A percentile compares a stretch with the other conserved stretches of the same genome.
These are phyloP conservation scores for Kwoniella sp. DNA, from an alignment of 768 basidiomycete genomes.

Conservation along the genomic window DNA sequence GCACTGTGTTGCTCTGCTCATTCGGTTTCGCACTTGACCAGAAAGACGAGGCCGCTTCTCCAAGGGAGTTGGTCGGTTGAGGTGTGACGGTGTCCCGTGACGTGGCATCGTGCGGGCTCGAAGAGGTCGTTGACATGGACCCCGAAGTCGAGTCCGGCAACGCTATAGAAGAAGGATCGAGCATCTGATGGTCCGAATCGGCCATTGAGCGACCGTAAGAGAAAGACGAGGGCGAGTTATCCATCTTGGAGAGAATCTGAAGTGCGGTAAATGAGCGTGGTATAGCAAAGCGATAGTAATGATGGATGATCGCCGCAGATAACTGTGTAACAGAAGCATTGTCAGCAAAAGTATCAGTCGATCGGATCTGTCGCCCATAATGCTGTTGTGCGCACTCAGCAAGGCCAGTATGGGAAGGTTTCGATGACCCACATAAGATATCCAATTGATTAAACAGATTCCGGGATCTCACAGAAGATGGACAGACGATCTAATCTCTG, in stretches of 20 bases:
- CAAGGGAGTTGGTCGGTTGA: constrained; percentile 8
- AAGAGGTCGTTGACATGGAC: background rate
- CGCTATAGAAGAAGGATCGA: constrained; percentile 8
- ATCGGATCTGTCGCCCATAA: no score
- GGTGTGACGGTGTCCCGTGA: constrained; percentile 4
- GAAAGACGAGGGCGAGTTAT: background rate
- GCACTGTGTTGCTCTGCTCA: background rate
- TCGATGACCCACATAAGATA: no score
- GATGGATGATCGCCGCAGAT: background rate
- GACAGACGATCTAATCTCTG: background rate
- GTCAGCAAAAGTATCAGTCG: no score
- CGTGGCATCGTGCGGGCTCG: background rate
- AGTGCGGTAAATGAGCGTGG: background rate
- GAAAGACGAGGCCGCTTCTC: constrained; percentile 7
- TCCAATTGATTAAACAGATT: background rate
- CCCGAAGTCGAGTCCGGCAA: constrained; percentile 1
- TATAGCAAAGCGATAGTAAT: background rate
- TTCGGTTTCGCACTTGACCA: constrained; percentile 7
- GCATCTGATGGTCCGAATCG: constrained; percentile 12
- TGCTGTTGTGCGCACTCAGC: no score
- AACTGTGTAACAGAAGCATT: no score
- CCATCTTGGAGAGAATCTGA: background rate
- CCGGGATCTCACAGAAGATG: background rate
- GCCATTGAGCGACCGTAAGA: background rate
- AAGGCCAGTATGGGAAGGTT: no score